phyloP scores from a whole-genome alignment of 2,329 filamentous ascomycete genomes.

The Epichloe amarillans region DNA sequence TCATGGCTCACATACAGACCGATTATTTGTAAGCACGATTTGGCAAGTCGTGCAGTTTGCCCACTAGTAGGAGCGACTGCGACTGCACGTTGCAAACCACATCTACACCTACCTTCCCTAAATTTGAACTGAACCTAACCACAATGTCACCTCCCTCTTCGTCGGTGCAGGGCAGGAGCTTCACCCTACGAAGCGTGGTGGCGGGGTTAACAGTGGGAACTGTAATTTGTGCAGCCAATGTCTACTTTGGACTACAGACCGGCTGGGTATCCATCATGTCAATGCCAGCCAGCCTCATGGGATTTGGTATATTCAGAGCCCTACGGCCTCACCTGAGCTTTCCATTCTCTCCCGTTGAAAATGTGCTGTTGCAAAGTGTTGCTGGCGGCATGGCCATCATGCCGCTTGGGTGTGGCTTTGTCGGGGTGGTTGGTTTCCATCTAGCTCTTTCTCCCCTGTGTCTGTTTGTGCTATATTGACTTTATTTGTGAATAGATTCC shows the following conservation, averaged over 20 bases:
- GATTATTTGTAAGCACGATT: not conserved
- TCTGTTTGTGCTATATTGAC: conserved; percentile 3
- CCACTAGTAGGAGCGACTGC: not conserved
- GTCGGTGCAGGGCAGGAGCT: conserved; percentile 45
- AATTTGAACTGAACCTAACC: not conserved
- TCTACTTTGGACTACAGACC: conserved; percentile 96
- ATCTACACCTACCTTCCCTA: too few species aligned
- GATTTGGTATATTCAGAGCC: conserved; percentile 84
- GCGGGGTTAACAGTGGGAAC: conserved; percentile 77
- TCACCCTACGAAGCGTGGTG: conserved; percentile 68
- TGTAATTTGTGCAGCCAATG: conserved; percentile 91
- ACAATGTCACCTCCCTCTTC: conserved; percentile 4
- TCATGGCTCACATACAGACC: not conserved
- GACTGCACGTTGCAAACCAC: not conserved
- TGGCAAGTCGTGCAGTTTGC: not conserved
- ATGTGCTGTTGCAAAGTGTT: conserved; percentile 91
- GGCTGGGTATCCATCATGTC: conserved; percentile 69
- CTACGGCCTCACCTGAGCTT: conserved; percentile 58
- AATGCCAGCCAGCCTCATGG: conserved; percentile 89
- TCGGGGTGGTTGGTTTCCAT: conserved; percentile 54
- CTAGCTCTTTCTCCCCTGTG: not conserved
- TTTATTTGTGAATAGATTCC: conserved; percentile 43
- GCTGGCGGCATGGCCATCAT: conserved; percentile 93
- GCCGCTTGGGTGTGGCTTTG: conserved; percentile 90
- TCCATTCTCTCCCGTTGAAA: conserved; percentile 89